Conservation (phyloP, 495 filamentous ascomycete genomes). For the Aspergillus sclerotiicarbonarius region DNA sequence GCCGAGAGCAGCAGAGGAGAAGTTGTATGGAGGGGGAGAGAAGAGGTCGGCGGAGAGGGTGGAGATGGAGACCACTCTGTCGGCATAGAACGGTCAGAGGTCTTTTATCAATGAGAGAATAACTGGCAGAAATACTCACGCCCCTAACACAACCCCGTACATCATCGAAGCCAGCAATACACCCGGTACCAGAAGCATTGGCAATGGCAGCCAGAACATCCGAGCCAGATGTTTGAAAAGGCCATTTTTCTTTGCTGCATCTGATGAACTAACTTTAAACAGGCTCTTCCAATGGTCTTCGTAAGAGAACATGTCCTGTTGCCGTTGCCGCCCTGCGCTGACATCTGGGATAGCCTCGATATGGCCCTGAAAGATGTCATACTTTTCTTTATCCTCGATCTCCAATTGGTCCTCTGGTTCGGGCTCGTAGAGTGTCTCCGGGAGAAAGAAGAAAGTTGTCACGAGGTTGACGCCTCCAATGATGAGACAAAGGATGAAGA, state of each 20-base stretch:
- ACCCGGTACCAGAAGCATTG: constrained; percentile 29
- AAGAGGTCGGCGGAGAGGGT: constrained; percentile 25
- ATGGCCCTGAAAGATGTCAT: constrained; percentile 7
- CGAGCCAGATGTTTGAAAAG: constrained; percentile 20
- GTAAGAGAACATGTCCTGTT: constrained; percentile 18
- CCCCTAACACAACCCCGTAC: constrained; percentile 38
- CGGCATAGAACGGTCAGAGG: background rate
- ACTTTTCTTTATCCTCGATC: constrained; percentile 19
- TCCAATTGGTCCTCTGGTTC: constrained; percentile 15
- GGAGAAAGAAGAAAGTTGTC: constrained; percentile 29
- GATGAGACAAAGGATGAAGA: constrained; percentile 35
- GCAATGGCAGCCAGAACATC: constrained; percentile 33
- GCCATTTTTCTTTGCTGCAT: constrained; percentile 19
- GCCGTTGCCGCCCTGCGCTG: background rate
- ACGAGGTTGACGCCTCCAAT: constrained; percentile 29
- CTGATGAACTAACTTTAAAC: constrained; percentile 24
- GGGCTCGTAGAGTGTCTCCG: constrained; percentile 29
- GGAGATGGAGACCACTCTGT: constrained; percentile 29
- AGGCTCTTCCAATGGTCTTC: constrained; percentile 29
- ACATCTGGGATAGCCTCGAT: constrained; percentile 20
- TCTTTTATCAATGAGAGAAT: background rate
- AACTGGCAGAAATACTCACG: constrained; percentile 25
- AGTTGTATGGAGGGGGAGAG: constrained; percentile 30
- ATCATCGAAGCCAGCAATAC: constrained; percentile 31
- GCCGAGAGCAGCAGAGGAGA: constrained; percentile 26